Percentiles rank a stretch among this genome's conserved stretches.
Evolutionary conservation across 805 yeast genomes (phyloP).

Genomic region (Candida rishiriensis): DNA sequence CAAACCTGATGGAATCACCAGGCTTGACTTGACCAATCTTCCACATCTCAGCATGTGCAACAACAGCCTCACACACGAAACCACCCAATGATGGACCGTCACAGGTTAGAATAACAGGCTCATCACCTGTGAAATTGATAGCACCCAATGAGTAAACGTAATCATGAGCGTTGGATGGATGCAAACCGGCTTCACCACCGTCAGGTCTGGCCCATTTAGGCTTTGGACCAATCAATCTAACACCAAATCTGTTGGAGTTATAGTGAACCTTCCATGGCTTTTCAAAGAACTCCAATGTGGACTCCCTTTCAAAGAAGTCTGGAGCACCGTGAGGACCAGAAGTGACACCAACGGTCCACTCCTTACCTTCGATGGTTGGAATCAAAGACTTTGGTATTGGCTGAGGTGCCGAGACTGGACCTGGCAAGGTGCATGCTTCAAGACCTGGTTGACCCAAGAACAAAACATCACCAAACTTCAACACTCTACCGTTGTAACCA

Average conservation of each 20-base stretch:
- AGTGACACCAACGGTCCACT: slow-evolving; percentile 88
- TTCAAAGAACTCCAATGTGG: slow-evolving; percentile 68
- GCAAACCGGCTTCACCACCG: slow-evolving; percentile 98
- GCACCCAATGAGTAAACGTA: slow-evolving; percentile 96
- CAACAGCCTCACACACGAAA: slow-evolving; percentile 94
- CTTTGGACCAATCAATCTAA: slow-evolving; percentile 89
- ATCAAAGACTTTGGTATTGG: slow-evolving; percentile 51
- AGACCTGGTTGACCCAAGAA: slow-evolving; percentile 77
- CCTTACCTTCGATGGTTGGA: slow-evolving; percentile 48
- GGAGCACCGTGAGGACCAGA: slow-evolving; percentile 99
- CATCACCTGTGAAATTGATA: slow-evolving; percentile 96
- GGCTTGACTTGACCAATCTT: slow-evolving; percentile 97
- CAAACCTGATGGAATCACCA: slow-evolving; percentile 79
- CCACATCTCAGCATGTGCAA: slow-evolving; percentile 96
- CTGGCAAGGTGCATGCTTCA: slow-evolving; percentile 64
- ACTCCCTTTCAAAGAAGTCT: slow-evolving; percentile 79
- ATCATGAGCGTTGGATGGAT: slow-evolving; percentile 98
- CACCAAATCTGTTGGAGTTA: slow-evolving; percentile 96
- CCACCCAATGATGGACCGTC: slow-evolving; percentile 99
- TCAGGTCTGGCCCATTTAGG: slow-evolving; percentile 95
- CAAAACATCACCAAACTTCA: slow-evolving; percentile 88
- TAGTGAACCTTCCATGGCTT: slow-evolving; percentile 92
- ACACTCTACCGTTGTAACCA: slow-evolving; percentile 88
- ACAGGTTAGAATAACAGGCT: slow-evolving; percentile 93
- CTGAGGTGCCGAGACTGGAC: slow-evolving; percentile 62